Evolutionary conservation across 169 alveolate species (phyloP), one percentile per base, ranked within the genome.

Genomic region (Cystoisospora suis): DNA sequence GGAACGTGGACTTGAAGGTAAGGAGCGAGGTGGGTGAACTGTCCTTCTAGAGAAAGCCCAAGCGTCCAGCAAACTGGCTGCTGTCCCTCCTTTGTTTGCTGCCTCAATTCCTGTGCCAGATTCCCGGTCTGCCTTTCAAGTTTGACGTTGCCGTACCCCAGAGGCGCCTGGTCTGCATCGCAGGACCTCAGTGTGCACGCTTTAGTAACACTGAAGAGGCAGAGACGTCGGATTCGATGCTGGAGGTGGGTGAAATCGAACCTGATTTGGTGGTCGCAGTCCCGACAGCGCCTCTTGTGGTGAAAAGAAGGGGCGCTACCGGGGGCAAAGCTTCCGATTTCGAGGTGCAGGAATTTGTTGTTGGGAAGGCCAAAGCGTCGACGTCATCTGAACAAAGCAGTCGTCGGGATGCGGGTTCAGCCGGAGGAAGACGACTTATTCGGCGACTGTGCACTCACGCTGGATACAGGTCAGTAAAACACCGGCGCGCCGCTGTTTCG

Each of bases 321-420:
- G 83, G 40, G 15, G 83, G 44, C 56, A 56, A 36, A 38, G 56
- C 0, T 12, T 0, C 81, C 12, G 65, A 53, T 12, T 12, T 3
- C 20, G 17, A 72, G 83, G 56, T 32, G 56, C n/a, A 72, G 83
- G 58, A 70, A 27, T 9, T 29, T 20, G 7, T n/a, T n/a, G 27
- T 17, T 42, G 47, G 7, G 2, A 32, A 32, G 56, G 4, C 6
- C 32, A 38, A 5, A 56, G 20, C 3, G 40, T 42, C 6, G 29
- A 72, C 59, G 83, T 72, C 83, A 38, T 72, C n/a, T 47, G 83
- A 7, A 9, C 47, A n/a, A 34, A 32, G 1, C 83, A 38, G 45
- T 72, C 83, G 7, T 65, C 29, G 79, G 42, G 83, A 72, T n/a
- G 83, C 83, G 5, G 58, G 83, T 56, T 72, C 83, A 29, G 17